Base-by-base conservation (phyloP, 306 rosid species). In the Cicer judaicum region DNA sequence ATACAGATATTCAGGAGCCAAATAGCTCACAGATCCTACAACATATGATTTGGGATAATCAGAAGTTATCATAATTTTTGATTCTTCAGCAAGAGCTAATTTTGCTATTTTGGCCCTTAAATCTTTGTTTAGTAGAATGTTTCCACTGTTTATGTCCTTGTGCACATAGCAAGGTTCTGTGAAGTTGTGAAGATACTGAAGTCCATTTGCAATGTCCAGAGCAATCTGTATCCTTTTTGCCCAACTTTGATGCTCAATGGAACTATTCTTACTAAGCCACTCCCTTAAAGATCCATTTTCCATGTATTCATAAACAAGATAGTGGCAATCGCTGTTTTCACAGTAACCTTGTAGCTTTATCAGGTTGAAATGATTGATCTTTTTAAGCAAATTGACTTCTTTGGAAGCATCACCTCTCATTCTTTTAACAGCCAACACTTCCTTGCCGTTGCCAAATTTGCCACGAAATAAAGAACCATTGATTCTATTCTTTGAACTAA, bases 111-210 rank as follows among this genome's bases (percentile, higher is more conserved):
- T 87, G 52, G 96, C 96, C 41, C 93, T 81, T n/a, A 72, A 49
- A 16, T 84, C 56, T 43, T 42, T 74, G 88, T 82, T 84, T 3
- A 88, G 82, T 0, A 92, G 80, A 49, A 88, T 84, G 75, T 88
- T 89, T 77, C 52, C 85, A 54, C 81, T 81, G 68, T 61, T 84
- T n/a, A 92, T 74, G 61, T 76, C 81, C 78, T 73, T 89, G 78
- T 89, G 96, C 8, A 88, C 90, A 56, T 87, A 88, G 24, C 86
- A 79, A 24, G 97, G 93, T 18, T 85, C 79, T 13, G 90, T 89
- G 86, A 85, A 92, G 79, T 86, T 79, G 85, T 89, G 97, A 61
- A 92, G 97, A 88, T 92, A 92, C 64, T 89, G 85, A 53, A 88
- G 93, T 8, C 96, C 93, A 46, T 88, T 85, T 16, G 96, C 92